Base-by-base conservation (phyloP, 2,329 filamentous ascomycete genomes). In the Dactylellina sp. region DNA sequence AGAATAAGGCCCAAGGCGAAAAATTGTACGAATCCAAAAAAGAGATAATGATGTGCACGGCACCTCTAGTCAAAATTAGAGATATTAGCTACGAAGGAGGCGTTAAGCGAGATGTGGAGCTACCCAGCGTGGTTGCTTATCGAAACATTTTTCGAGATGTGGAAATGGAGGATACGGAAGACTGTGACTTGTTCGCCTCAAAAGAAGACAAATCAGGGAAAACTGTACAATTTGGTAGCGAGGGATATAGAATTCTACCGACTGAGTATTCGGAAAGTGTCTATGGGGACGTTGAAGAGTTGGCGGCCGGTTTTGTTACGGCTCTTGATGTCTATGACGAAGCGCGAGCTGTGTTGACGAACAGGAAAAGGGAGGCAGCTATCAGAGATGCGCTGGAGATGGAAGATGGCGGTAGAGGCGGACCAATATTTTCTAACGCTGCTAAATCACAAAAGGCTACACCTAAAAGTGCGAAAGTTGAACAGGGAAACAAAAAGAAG, bases 111-210 rank as follows among this genome's bases (percentile, higher is more conserved):
- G 49, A 56, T 2, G 55, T 74, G 3, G 44, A 55, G 20, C 16
- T 52, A 2, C 60, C 55, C 6, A 50, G 42, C 35, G 18, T 24
- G 11, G 37, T 74, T 42, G 47, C 47, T 16, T 32, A 20, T 4
- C 70, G 66, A 22, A 53, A 55, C 12, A 46, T 74, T 32, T 74
- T 74, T 28, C 39, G 55, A 16, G 7, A 56, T 24, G 70, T 74
- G n/a, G 32, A 37, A 1, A 57, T 71, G 65, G 49, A 52, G 7
- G 28, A 52, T 18, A 16, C 12, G n/a, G 28, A 24, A 28, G 59
- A 63, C 18, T 1, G 2, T 20, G 44, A 37, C 4, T 9, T 9
- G 28, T 32, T 32, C 28, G 28, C 4, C 28, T 4, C 5, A 32
- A 32, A 5, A 9, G 28, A 6, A 18, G 39, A 9, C n/a, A 12